These are phyloP conservation scores for Mrakia hoshinonis DNA, from an alignment of 768 basidiomycete species.

Conservation along the genomic window DNA sequence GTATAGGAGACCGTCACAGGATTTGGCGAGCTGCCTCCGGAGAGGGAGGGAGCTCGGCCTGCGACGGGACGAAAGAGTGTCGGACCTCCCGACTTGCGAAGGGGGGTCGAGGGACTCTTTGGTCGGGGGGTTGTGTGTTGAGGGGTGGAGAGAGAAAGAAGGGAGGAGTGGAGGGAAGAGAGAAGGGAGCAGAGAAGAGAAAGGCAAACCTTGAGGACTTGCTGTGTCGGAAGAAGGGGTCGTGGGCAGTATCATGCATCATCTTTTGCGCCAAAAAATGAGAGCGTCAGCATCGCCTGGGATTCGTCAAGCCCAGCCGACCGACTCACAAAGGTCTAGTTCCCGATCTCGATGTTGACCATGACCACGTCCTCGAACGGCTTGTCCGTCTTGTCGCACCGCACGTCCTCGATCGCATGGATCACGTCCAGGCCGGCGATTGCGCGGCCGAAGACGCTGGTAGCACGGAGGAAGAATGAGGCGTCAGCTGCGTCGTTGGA, in stretches of 20 bases:
- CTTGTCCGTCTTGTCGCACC: constrained; percentile 64
- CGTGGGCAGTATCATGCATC: not conserved
- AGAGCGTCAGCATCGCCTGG: too few relatives aligned
- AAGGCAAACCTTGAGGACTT: not conserved
- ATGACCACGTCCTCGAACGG: constrained; percentile 93
- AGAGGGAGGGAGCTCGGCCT: not conserved
- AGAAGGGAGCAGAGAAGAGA: not conserved
- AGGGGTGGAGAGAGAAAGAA: not conserved
- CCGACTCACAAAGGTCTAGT: not conserved
- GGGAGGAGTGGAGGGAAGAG: not conserved
- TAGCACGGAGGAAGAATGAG: not conserved
- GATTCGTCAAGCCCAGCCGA: not conserved
- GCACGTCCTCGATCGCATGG: constrained; percentile 63
- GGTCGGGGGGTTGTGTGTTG: not conserved
- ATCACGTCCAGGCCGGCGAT: constrained; percentile 79
- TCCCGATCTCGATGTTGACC: constrained; percentile 24
- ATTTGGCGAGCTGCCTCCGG: not conserved
- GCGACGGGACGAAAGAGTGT: not conserved
- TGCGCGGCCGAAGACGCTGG: constrained; percentile 87
- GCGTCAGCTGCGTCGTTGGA: not conserved
- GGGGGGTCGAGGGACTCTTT: not conserved
- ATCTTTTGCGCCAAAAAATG: not conserved
- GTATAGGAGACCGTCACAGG: not conserved
- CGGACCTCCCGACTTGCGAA: not conserved
- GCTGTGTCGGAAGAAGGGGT: not conserved